Conservation (phyloP, 2,329 filamentous ascomycete species). For the Microcyclospora pomicola region DNA sequence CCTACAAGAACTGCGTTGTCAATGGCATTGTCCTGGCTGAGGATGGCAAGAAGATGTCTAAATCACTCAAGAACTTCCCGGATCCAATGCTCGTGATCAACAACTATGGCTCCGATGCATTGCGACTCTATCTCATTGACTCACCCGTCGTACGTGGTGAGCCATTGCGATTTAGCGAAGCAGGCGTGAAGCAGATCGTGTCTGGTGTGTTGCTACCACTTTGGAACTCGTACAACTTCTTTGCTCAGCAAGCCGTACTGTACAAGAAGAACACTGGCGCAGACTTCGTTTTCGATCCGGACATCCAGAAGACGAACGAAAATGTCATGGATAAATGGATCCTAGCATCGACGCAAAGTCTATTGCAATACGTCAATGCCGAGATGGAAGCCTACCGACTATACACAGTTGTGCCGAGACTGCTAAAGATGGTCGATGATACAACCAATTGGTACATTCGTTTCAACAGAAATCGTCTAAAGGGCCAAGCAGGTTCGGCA, state of each 20-base stretch:
- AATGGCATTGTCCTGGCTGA: slow-evolving; percentile 89
- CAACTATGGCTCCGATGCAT: slow-evolving; percentile 80
- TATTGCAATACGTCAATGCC: slow-evolving; percentile 80
- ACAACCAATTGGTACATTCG: slow-evolving; percentile 99
- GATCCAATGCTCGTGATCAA: slow-evolving; percentile 72
- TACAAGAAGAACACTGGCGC: slow-evolving; percentile 72
- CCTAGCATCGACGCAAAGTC: slow-evolving; percentile 76
- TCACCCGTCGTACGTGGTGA: slow-evolving; percentile 89
- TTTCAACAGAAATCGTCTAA: slow-evolving; percentile 81
- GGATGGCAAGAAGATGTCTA: slow-evolving; percentile 98
- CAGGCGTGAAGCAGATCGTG: slow-evolving; percentile 87
- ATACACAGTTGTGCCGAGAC: slow-evolving; percentile 80
- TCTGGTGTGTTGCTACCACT: slow-evolving; percentile 79
- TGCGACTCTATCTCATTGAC: slow-evolving; percentile 92
- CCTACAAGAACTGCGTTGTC: slow-evolving; percentile 93
- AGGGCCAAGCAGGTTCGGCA: slow-evolving; percentile 40
- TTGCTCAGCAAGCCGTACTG: slow-evolving; percentile 72
- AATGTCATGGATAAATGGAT: slow-evolving; percentile 98
- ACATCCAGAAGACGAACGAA: slow-evolving; percentile 58
- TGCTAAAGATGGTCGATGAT: slow-evolving; percentile 65
- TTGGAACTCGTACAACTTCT: slow-evolving; percentile 97
- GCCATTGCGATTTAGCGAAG: slow-evolving; percentile 79
- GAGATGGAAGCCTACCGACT: slow-evolving; percentile 65
- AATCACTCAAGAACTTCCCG: slow-evolving; percentile 90
- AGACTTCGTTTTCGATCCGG: slow-evolving; percentile 66